A percentile compares a stretch with the other conserved stretches of the same genome.
Conservation (phyloP, 306 rosid genomes). For the Vachellia collinsii region DNA sequence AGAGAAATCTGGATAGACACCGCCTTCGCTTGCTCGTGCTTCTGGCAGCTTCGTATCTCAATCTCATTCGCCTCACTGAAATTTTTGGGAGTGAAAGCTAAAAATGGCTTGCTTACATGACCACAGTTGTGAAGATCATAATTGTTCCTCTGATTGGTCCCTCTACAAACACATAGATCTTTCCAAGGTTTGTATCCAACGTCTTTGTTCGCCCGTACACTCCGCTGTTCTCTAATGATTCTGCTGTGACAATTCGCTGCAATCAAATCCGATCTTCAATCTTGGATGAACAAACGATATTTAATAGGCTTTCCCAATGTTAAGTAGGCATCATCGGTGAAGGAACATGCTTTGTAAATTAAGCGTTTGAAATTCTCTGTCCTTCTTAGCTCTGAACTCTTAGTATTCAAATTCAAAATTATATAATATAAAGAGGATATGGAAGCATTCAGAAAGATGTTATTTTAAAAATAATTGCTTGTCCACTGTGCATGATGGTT, state of each 20-base stretch:
- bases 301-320: not conserved
- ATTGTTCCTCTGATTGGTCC: slow-evolving; percentile 92
- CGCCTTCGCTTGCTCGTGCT: not conserved
- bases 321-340: not conserved
- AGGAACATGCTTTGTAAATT: not conserved
- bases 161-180: slow-evolving; percentile 88
- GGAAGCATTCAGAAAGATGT: not conserved
- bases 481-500: not conserved
- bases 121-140: slow-evolving; percentile 95
- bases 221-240: not conserved
- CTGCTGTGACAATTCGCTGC: not conserved
- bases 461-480: not conserved
- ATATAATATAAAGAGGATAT: not conserved
- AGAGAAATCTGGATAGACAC: not conserved
- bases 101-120: slow-evolving; percentile 93
- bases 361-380: not conserved
- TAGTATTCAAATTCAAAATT: too few relatives aligned
- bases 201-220: not conserved
- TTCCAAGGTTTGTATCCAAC: slow-evolving; percentile 58
- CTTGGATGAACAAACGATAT: not conserved
- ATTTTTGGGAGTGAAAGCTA: not conserved
- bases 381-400: not conserved
- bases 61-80: not conserved
- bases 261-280: not conserved
- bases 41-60: not conserved